Evolutionary conservation across 2,329 filamentous ascomycete species (phyloP).

Genomic region (Myriosclerotinia curreyana): DNA sequence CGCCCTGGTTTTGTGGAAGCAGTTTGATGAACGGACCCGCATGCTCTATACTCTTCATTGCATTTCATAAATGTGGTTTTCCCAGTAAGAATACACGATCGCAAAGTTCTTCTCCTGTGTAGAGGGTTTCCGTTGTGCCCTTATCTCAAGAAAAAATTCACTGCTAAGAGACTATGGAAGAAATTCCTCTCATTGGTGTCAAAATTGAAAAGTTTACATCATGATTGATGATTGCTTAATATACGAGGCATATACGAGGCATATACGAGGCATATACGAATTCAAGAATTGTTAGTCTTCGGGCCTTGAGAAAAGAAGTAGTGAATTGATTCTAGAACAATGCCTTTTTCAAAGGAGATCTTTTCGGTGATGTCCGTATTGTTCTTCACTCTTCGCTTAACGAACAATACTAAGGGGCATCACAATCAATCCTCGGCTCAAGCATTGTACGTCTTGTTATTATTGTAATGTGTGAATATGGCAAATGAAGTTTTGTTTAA

Average conservation of each 20-base stretch:
- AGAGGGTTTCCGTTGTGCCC: background rate
- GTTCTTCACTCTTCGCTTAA: slow-evolving; percentile 25
- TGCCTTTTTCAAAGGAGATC: background rate
- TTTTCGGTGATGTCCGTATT: slow-evolving; percentile 11
- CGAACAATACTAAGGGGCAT: slow-evolving; percentile 29
- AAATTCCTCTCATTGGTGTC: background rate
- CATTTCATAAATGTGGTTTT: background rate
- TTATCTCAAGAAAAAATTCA: background rate
- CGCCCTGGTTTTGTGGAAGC: background rate
- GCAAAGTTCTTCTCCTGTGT: background rate
- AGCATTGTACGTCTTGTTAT: background rate
- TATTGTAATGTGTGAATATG: background rate
- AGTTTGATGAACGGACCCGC: background rate
- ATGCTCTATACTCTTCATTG: background rate
- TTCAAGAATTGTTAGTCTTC: background rate
- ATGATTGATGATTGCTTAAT: background rate
- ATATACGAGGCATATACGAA: background rate
- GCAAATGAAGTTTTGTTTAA: background rate
- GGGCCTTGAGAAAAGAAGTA: background rate
- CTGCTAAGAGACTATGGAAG: background rate
- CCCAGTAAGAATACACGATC: background rate
- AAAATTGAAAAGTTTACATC: background rate
- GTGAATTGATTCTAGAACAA: slow-evolving; percentile 7
- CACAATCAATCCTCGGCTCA: background rate
- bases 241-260: background rate